A percentile compares a stretch with the other conserved stretches of the same genome.
phyloP scores from a whole-genome alignment of 148 eudicot species.

The Heliamphora exappendiculata region DNA sequence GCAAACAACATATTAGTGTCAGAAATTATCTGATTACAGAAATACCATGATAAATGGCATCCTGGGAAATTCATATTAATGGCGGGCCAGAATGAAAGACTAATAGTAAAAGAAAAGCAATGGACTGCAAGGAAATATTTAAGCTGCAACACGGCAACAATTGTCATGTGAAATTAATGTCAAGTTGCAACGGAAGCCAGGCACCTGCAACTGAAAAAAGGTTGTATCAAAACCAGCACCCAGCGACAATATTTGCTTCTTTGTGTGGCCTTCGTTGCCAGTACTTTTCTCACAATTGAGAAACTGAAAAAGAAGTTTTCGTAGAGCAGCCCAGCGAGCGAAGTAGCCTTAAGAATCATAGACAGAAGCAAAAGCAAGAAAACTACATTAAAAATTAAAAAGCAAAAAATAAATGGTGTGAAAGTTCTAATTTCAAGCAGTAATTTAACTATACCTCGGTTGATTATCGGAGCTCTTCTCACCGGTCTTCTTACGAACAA shows the following conservation, averaged over 20 bases:
- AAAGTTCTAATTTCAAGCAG: conserved; percentile 4
- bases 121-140: neutral
- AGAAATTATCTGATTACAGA: neutral
- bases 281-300: conserved; percentile 41
- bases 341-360: conserved; percentile 58
- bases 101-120: neutral
- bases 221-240: conserved; percentile 99
- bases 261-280: conserved; percentile 27
- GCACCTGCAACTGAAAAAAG: conserved; percentile 87
- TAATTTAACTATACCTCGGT: conserved; percentile 59
- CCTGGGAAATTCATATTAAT: neutral
- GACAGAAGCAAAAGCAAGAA: neutral
- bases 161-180: neutral
- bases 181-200: neutral
- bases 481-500: conserved; percentile 87
- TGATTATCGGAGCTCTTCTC: conserved; percentile 94
- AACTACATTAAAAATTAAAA: neutral
- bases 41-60: neutral
- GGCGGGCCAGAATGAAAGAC: neutral
- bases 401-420: neutral
- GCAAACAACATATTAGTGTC: neutral
- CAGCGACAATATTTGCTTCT: conserved; percentile 89
- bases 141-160: neutral
- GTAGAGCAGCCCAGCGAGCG: conserved; percentile 88
- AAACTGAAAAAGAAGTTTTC: conserved; percentile 78